These are phyloP conservation scores for Ceratocystis lukuohia DNA, from an alignment of 2,329 filamentous ascomycete genomes.

Conservation along the genomic window DNA sequence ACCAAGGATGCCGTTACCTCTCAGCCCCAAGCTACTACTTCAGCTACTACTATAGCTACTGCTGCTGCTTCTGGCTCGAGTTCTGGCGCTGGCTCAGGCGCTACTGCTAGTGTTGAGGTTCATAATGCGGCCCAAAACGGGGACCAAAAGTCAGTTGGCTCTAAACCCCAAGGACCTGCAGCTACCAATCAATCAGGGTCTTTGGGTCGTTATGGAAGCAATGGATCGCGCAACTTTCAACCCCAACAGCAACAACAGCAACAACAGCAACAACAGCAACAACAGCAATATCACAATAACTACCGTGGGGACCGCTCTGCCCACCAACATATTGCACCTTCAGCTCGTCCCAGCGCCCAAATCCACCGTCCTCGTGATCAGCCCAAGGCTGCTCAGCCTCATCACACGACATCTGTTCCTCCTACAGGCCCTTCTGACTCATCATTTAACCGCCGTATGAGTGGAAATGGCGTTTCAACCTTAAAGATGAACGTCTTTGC, in stretches of 20 bases:
- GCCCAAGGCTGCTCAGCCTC: conserved; percentile 24
- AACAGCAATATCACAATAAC: conserved; percentile 13
- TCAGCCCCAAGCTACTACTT: conserved; percentile 20
- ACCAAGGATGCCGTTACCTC: background rate
- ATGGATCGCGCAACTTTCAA: conserved; percentile 31
- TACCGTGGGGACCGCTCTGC: conserved; percentile 2
- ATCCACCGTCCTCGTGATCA: conserved; percentile 7
- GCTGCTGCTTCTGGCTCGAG: conserved; percentile 23
- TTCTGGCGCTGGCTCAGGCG: background rate
- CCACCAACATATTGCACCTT: conserved; percentile 1
- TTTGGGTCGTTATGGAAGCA: conserved; percentile 31
- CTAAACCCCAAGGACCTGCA: conserved; percentile 29
- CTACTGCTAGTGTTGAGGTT: background rate
- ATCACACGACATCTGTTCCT: conserved; percentile 56
- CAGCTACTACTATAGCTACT: conserved; percentile 26
- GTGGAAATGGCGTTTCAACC: conserved; percentile 33
- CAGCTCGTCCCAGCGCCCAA: conserved; percentile 7
- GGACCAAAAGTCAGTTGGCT: conserved; percentile 8
- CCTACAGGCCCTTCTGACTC: conserved; percentile 45
- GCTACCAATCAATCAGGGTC: conserved; percentile 37
- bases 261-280: conserved; percentile 6
- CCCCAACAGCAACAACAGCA: background rate
- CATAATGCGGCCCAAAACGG: background rate
- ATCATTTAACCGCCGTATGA: conserved; percentile 40
- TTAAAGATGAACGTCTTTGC: conserved; percentile 59